Percentiles rank a stretch among this genome's conserved stretches.
phyloP scores from a whole-genome alignment of 2,329 filamentous ascomycete genomes.

The Cryphonectria japonica region DNA sequence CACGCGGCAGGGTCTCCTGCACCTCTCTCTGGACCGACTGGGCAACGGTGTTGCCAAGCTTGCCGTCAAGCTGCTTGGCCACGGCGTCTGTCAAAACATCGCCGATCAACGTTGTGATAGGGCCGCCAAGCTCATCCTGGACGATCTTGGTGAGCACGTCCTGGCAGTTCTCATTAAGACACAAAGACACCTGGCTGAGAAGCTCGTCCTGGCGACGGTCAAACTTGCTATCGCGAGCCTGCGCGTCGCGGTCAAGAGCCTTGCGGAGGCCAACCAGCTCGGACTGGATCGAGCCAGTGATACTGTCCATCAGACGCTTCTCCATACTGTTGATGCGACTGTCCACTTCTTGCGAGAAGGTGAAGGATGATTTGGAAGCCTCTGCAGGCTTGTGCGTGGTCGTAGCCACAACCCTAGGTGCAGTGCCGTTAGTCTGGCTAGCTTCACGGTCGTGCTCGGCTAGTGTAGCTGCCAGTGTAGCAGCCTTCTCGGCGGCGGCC shows the following conservation, averaged over 20 bases:
- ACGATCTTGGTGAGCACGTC: conserved; percentile 79
- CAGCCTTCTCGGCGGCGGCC: conserved; percentile 49
- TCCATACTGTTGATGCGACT: conserved; percentile 59
- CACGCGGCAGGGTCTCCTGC: conserved; percentile 68
- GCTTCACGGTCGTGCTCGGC: conserved; percentile 41
- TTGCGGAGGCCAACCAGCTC: conserved; percentile 23
- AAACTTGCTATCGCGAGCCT: conserved; percentile 55
- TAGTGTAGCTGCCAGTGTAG: conserved; percentile 50
- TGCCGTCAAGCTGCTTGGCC: conserved; percentile 70
- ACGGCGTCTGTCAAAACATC: conserved; percentile 70
- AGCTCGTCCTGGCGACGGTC: conserved; percentile 57
- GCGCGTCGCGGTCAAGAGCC: conserved; percentile 65
- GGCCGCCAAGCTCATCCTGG: conserved; percentile 72
- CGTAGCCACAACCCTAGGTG: conserved; percentile 38
- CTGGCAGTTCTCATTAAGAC: conserved; percentile 66
- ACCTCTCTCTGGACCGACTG: conserved; percentile 69
- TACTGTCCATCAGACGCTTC: conserved; percentile 44
- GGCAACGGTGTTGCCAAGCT: conserved; percentile 69
- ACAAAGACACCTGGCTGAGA: conserved; percentile 61
- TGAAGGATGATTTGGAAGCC: conserved; percentile 36
- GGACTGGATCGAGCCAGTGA: conserved; percentile 21
- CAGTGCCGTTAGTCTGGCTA: conserved; percentile 45
- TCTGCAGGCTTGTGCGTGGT: conserved; percentile 38
- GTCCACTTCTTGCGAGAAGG: conserved; percentile 53
- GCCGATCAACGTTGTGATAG: conserved; percentile 75